Evolutionary conservation across 805 yeast species (phyloP).

Genomic region (Candida pseudofarinosa): DNA sequence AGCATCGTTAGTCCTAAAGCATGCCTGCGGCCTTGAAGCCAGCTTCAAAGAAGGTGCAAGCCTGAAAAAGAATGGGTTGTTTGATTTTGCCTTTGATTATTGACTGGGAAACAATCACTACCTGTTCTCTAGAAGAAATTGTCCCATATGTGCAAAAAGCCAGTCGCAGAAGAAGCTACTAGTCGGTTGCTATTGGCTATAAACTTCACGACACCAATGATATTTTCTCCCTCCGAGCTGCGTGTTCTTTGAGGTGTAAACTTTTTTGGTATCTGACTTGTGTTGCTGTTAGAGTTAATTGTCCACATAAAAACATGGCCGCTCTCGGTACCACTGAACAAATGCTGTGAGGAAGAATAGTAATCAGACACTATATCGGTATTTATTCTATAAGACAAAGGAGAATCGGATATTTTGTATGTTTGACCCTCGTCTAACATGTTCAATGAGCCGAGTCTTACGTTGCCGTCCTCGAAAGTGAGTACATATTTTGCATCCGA

Average conservation of each 20-base stretch:
- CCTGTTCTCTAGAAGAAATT: constrained; percentile 11
- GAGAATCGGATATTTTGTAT: neutral
- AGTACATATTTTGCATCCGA: constrained; percentile 3
- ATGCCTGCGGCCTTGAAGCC: too few species aligned
- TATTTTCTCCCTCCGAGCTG: neutral
- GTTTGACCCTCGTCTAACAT: neutral
- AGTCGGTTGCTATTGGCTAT: constrained; percentile 9
- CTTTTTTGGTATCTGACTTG: neutral
- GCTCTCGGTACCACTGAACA: constrained; percentile 15
- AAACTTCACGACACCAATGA: constrained; percentile 7
- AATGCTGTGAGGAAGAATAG: constrained; percentile 11
- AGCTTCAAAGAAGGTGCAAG: too few species aligned
- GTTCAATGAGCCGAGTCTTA: constrained; percentile 4
- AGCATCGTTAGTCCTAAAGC: too few species aligned
- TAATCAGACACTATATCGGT: constrained; percentile 9
- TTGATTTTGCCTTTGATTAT: too few species aligned
- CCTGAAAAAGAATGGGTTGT: too few species aligned
- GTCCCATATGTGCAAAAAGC: constrained; percentile 21
- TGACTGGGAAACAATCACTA: too few species aligned
- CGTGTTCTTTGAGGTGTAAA: neutral
- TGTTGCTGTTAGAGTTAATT: neutral
- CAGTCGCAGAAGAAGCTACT: constrained; percentile 17
- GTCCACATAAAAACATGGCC: constrained; percentile 13
- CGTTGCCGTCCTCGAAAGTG: constrained; percentile 8
- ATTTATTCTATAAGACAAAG: constrained; percentile 7